These are phyloP conservation scores for Pythium insidiosum DNA, from an alignment of 352 stramenopile species.

Conservation along the genomic window DNA sequence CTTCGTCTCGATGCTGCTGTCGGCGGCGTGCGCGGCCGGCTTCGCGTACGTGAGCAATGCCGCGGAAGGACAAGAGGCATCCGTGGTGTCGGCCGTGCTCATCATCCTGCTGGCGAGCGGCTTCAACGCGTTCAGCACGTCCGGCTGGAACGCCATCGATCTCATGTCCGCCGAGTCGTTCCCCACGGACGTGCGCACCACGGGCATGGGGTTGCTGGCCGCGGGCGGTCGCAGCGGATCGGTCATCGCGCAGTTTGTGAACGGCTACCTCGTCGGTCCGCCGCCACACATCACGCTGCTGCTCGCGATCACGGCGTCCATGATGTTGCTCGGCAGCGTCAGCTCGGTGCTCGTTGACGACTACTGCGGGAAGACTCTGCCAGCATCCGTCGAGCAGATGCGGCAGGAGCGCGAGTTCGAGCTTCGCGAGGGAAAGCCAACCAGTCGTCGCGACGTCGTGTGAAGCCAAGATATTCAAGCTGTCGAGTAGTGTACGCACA, in stretches of 20 bases:
- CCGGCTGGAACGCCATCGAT: conserved; percentile 89
- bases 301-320: conserved; percentile 62
- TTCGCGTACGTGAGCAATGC: conserved; percentile 66
- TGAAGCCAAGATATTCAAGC: background rate
- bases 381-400: conserved; percentile 55
- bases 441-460: background rate
- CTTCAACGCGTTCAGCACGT: conserved; percentile 90
- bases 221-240: conserved; percentile 77
- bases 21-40: conserved; percentile 45
- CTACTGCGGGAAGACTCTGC: conserved; percentile 44
- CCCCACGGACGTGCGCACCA: conserved; percentile 84
- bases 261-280: conserved; percentile 74
- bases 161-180: conserved; percentile 89
- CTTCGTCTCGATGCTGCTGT: conserved; percentile 64
- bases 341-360: conserved; percentile 51
- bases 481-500: too few relatives aligned
- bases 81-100: conserved; percentile 14
- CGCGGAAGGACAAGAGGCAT: conserved; percentile 9
- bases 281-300: conserved; percentile 70
- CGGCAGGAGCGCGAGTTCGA: conserved; percentile 12
- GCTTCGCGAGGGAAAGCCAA: conserved; percentile 1
- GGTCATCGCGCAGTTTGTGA: conserved; percentile 89
- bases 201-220: conserved; percentile 84
- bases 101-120: conserved; percentile 80
- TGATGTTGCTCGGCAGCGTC: conserved; percentile 70